Base-by-base conservation (phyloP, 192 early-diverging fungal species). In the Rhizoclosmatium sp. region DNA sequence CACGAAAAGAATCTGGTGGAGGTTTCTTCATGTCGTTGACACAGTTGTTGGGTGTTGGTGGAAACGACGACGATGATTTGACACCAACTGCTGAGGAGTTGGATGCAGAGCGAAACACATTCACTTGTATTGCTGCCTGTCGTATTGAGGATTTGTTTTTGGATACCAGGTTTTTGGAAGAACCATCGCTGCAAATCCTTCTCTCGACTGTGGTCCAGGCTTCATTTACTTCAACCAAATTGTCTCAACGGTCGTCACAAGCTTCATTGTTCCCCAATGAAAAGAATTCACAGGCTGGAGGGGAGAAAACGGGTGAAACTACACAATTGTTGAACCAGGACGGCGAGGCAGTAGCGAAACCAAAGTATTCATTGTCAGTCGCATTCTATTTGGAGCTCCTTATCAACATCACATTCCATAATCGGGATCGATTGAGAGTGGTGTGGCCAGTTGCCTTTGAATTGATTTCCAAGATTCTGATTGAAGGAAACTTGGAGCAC, bases 371-470 rank as follows among this genome's bases (percentile, higher is more conserved):
- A 41, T 85, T 92, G 2, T 85, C 94, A 0, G 89, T 91, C 1
- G 88, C 92, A 4, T 93, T 95, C 75, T 92, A 93, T 69, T 76
- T 95, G 44, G 93, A 96, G 69, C 83, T 94, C 3, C 85, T 94
- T 79, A 87, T 94, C 66, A 91, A 86, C 47, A 86, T 96, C 75
- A 87, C 91, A 19, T 85, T 95, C 3, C 92, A 93, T 59, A 96
- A 96, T 82, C 84, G 91, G 1, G 92, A 95, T 78, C 84, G 94
- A 3, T 89, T 96, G 31, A 75, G 89, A 2, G 68, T 78, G 7
- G 69, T 87, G 21, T 89, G 88, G 94, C 88, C 92, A 16, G 84
- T 87, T 39, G 86, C 94, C 2, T 91, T 91, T 65, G 82, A 86
- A 59, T 90, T 95, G 47, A 85, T 97, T 60, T 88, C 88, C 74